These are phyloP conservation scores for Phyllosticta citribraziliensis DNA, from an alignment of 2,329 filamentous ascomycete genomes.

Conservation along the genomic window DNA sequence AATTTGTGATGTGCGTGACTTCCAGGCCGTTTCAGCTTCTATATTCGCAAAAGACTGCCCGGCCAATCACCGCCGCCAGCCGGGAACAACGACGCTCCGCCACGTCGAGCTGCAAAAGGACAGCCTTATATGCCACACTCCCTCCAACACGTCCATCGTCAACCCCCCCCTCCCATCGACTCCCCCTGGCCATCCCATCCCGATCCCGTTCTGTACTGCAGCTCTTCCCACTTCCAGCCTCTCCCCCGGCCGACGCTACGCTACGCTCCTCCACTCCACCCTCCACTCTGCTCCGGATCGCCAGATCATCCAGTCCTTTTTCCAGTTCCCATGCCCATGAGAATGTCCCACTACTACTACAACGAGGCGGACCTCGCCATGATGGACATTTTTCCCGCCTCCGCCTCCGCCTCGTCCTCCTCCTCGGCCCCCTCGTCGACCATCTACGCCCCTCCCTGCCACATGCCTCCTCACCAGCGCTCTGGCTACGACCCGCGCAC, in stretches of 20 bases:
- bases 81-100: conserved; percentile 11
- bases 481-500: conserved; percentile 1
- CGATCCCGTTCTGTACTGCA: too few species aligned
- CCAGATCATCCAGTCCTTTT: background rate
- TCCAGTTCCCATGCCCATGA: conserved; percentile 4
- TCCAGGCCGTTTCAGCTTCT: conserved; percentile 12
- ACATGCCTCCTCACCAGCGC: conserved; percentile 5
- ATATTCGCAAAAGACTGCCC: conserved; percentile 8
- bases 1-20: conserved; percentile 12
- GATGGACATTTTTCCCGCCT: conserved; percentile 28
- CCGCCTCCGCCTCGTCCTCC: conserved; percentile 25
- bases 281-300: background rate
- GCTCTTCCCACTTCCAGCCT: background rate
- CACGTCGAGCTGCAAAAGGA: conserved; percentile 10
- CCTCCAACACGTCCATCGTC: too few species aligned
- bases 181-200: conserved; percentile 1
- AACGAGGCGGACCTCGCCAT: conserved; percentile 27
- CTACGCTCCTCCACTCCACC: too few species aligned
- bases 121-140: conserved; percentile 12
- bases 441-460: conserved; percentile 9
- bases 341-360: conserved; percentile 11
- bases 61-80: conserved; percentile 5
- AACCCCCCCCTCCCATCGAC: background rate
- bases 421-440: conserved; percentile 15
- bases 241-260: background rate